Base-by-base conservation (phyloP, 495 filamentous ascomycete genomes). In the Clavariopsis aquatica region DNA sequence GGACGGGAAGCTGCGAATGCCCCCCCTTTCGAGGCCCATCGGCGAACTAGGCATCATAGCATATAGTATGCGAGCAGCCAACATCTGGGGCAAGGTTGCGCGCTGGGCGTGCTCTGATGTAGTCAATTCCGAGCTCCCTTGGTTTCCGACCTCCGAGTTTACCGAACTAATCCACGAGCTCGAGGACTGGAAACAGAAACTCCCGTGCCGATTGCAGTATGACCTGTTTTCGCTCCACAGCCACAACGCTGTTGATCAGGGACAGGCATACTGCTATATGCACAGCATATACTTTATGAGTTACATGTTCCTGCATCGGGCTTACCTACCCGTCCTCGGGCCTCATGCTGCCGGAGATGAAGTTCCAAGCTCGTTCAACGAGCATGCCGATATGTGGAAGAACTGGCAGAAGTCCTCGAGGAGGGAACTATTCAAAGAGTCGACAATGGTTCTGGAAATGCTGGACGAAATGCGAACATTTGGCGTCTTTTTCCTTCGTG, bases 221-320 rank as follows among this genome's bases (percentile, higher is more conserved):
- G 60, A 69, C 36, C 12, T 71, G 28, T 73, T 66, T 45, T 62
- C 62, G 1, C 61, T 73, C 1, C 71, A 71, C 53, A 38, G 52
- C 10, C 71, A 73, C 62, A 73, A 69, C 45, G 71, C 71, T 1
- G 51, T 69, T 9, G 65, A 73, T 19, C 71, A 73, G 58, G 71
- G 71, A 6, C 71, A 73, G 47, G 71, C 71, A 2, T 73, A 66
- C 59, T 66, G 62, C 65, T 73, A 73, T 52, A 73, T 73, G 71
- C 69, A 69, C 27, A 60, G 53, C 23, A 73, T 73, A 31, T 63
- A 71, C 45, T 71, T 71, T 52, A 73, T 73, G 71, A 57, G 53
- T 23, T 59, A 62, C 41, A 71, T 73, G 68, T 73, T 73, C 43
- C 65, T 73, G 7, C 68, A 69, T n/a, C 71, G 71, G 23, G 61